These are phyloP conservation scores for Solanum raphanifolium DNA, from an alignment of 257 asterid species.

Conservation along the genomic window DNA sequence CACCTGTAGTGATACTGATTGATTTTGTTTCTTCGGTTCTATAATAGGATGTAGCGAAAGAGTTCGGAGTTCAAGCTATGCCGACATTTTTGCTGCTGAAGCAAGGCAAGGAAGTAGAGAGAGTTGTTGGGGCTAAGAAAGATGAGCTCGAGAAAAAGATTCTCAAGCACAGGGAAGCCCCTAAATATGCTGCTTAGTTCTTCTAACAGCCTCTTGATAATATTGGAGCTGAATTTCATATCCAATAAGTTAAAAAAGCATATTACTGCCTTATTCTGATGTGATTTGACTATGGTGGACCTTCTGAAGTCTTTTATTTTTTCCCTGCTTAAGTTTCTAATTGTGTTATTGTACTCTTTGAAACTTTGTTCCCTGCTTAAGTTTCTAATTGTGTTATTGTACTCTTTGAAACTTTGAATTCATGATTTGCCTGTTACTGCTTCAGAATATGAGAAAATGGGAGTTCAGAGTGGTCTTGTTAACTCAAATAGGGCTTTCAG, in stretches of 20 bases:
- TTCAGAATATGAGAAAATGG: not conserved
- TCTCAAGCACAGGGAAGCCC: constrained; percentile 59
- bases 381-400: not conserved
- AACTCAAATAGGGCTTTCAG: not conserved
- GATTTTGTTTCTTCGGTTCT: not conserved
- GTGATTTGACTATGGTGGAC: not conserved
- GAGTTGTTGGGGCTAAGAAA: constrained; percentile 60
- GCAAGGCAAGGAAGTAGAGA: constrained; percentile 74
- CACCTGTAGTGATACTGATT: not conserved
- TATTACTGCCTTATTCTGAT: not conserved
- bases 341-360: not conserved
- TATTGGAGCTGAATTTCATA: not conserved
- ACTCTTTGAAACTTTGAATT: not conserved
- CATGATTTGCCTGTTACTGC: not conserved
- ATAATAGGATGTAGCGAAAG: constrained; percentile 55
- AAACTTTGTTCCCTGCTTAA: not conserved
- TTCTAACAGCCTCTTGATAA: not conserved
- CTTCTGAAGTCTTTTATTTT: not conserved
- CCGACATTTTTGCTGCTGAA: constrained; percentile 77
- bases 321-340: not conserved
- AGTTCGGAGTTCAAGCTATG: constrained; percentile 70
- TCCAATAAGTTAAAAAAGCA: not conserved
- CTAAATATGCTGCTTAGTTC: constrained; percentile 78
- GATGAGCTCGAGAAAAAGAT: constrained; percentile 75
- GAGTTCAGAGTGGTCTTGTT: not conserved